phyloP scores from a whole-genome alignment of 306 rosid species.

The Trifolium subterraneum region DNA sequence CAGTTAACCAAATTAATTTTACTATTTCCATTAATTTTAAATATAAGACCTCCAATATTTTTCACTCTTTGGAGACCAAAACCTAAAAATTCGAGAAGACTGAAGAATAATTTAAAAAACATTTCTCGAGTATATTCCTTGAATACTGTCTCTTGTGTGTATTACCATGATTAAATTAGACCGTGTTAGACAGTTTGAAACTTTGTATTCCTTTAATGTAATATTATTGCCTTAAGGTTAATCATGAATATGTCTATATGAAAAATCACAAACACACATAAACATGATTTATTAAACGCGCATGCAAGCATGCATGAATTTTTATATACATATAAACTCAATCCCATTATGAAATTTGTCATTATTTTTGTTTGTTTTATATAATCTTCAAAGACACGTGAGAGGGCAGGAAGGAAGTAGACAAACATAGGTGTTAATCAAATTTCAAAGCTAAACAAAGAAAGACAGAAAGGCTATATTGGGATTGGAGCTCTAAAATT shows the following conservation, averaged over 20 bases:
- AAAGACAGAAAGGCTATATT: conserved; percentile 65
- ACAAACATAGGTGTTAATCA: conserved; percentile 43
- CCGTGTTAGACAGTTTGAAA: not conserved
- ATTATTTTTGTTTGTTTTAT: conserved; percentile 49
- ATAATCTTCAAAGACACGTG: conserved; percentile 61
- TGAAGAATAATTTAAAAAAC: not conserved
- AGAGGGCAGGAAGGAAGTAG: conserved; percentile 54
- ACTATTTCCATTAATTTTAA: no score
- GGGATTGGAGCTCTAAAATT: conserved; percentile 65
- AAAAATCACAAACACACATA: conserved; percentile 65
- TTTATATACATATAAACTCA: conserved; percentile 39
- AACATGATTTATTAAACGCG: conserved; percentile 69
- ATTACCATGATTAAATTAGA: conserved; percentile 11
- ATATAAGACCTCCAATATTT: no score
- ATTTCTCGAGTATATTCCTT: conserved; percentile 20
- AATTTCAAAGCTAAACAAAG: conserved; percentile 36
- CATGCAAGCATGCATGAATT: conserved; percentile 77
- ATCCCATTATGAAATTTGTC: conserved; percentile 55
- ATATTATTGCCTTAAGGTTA: conserved; percentile 32
- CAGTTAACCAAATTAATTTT: no score
- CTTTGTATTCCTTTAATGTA: conserved; percentile 10
- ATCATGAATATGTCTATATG: conserved; percentile 24
- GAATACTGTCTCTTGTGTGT: conserved; percentile 7
- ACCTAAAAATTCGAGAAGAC: conserved; percentile 3
- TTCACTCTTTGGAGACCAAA: conserved; percentile 5